Base-by-base conservation (phyloP, 345 rosid genomes). In the Murraya paniculata region DNA sequence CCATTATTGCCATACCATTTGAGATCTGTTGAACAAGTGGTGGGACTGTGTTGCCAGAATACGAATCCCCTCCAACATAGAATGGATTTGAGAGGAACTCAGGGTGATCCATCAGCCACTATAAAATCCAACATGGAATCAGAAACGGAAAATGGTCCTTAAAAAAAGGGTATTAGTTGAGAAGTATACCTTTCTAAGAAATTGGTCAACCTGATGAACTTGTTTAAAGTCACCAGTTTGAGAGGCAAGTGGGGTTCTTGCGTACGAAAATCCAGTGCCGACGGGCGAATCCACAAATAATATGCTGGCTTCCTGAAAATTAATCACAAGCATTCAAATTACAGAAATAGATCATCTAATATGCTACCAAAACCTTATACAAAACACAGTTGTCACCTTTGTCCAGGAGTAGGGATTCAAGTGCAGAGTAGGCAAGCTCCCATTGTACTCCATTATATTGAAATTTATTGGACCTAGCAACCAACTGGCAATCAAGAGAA, bases 201-300 rank as follows among this genome's bases (percentile, higher is more conserved):
- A 94, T 48, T 86, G 79, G 59, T 84, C 67, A 11, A 84, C 82
- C 24, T 91, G 86, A 14, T 73, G 77, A 77, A 84, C 79, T 80
- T 90, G 95, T 59, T 22, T 74, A 75, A 73, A 82, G 77, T 94
- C 97, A 38, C 94, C 82, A 6, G 88, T 22, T 56, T 60, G 67
- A 35, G 70, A 76, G 56, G 92, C 92, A 39, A 22, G 36, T 7
- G 1, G 53, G 74, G 79, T 87, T 80, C 59, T 84, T 5, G 90
- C 86, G 58, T 86, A 94, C 38, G 98, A 94, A 82, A 82, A 94
- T 38, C 97, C 98, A 45, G 95, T 86, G 27, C 95, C 94, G 7
- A 87, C 91, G 7, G 98, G 98, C 53, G 89, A 83, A 81, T 92
- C 98, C 31, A 92, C 58, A 80, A 92, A 90, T 75, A 90, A 83